Conservation (phyloP, 108 stramenopile genomes). For the Pseudonitzschia multistriata region DNA sequence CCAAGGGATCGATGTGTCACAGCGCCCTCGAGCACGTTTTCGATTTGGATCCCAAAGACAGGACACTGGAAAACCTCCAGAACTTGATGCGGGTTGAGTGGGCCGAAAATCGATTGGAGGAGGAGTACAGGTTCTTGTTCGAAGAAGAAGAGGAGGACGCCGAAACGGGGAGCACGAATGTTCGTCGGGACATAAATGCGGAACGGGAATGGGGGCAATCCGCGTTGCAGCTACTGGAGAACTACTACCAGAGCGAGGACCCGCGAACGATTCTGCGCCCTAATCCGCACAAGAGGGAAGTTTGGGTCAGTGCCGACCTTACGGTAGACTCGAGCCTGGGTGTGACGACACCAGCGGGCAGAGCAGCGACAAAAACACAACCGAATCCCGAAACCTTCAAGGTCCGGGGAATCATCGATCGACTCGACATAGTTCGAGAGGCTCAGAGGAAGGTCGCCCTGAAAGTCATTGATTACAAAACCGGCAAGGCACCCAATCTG, state of each 20-base stretch:
- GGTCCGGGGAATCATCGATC: slow-evolving; percentile 85
- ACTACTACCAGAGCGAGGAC: slow-evolving; percentile 79
- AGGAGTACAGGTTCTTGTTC: slow-evolving; percentile 59
- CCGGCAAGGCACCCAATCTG: slow-evolving; percentile 84
- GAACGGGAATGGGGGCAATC: slow-evolving; percentile 80
- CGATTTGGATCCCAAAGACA: slow-evolving; percentile 67
- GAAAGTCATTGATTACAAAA: slow-evolving; percentile 85
- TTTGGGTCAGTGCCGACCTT: slow-evolving; percentile 68
- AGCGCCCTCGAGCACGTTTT: slow-evolving; percentile 80
- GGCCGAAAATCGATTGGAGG: slow-evolving; percentile 42
- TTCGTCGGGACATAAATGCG: slow-evolving; percentile 39
- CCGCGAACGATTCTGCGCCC: slow-evolving; percentile 44
- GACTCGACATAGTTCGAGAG: slow-evolving; percentile 63
- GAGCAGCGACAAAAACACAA: background rate
- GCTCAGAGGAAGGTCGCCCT: slow-evolving; percentile 26
- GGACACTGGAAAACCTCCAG: slow-evolving; percentile 67
- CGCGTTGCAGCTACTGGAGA: slow-evolving; percentile 64
- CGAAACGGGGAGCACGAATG: background rate
- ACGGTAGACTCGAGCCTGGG: slow-evolving; percentile 35
- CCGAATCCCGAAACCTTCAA: slow-evolving; percentile 23
- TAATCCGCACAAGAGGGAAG: slow-evolving; percentile 71
- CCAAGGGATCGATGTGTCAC: slow-evolving; percentile 78
- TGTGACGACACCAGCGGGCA: slow-evolving; percentile 13
- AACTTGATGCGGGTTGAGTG: slow-evolving; percentile 77
- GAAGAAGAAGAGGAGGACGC: background rate